Evolutionary conservation across 2,329 filamentous ascomycete genomes (phyloP), one percentile per base, ranked within the genome.

Genomic region (Botrytis tulipae): DNA sequence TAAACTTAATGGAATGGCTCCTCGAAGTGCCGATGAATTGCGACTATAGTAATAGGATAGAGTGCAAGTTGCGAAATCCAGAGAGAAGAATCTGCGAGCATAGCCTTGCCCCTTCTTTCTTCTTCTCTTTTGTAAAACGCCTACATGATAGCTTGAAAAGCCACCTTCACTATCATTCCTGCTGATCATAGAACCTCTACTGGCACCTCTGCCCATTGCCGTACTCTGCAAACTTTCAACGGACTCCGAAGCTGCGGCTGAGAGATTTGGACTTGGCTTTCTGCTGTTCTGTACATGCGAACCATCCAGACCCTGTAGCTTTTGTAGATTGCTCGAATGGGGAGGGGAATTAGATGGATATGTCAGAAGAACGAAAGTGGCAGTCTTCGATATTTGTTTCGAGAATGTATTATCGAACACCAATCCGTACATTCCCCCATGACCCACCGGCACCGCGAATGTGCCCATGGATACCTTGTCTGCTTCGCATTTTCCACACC

Each of bases 331-430:
- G 5, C 90, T 90, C 25, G 90, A 90, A 80, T 93, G 93, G 1
- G 93, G 93, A 48, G 93, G 89, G 9, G 90, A 88, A 77, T 91
- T 92, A 51, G 94, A 95, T 16, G 95, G 95, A 80, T 98, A 98
- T 57, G 94, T 98, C 82, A 98, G 88, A 70, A 99, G 89, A 51
- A 98, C 95, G 80, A 99, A 93, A 12, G 95, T 98, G 32, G 94
- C 94, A 44, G 92, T 97, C 84, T 99, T 99, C 71, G 95, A 96
- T 60, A 93, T 91, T 82, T 92, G 93, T 84, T 98, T 98, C 74
- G 95, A 97, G 82, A 99, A 99, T 42, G 96, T 99, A 81, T 99
- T 99, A 88, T 99, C 96, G 80, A 99, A 97, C 46, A 98, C 94
- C 75, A 99, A 86, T 73, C 95, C 96, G 81, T 97, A 99, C 89